Evolutionary conservation across 306 rosid genomes (phyloP), one percentile per base, ranked within the genome.

Genomic region (Medicago truncatula): DNA sequence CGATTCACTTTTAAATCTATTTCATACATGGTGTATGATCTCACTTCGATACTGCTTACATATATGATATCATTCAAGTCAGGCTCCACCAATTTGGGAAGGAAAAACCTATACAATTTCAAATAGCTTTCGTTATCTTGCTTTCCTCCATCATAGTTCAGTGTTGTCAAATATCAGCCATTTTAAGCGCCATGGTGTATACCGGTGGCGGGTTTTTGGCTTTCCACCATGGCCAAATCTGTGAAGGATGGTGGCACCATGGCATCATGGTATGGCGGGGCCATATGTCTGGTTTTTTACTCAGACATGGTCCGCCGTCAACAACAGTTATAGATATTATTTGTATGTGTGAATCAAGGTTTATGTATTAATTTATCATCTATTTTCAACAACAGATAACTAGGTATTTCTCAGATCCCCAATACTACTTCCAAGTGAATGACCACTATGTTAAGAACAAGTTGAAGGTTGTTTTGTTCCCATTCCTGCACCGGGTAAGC

Each of bases 341-440:
- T 16, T 76, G 9, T 47, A 23, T 23, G 20, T 73, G 54, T 80
- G 70, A 38, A 41, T 44, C 69, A 17, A 47, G 52, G 31, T 74
- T 81, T 69, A 16, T 12, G 41, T 74, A 78, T 43, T 46, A 46
- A 47, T 64, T 73, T 46, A 62, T 28, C 36, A 34, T 52, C 76
- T 69, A 15, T 60, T 14, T 70, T 76, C 66, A 40, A 73, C 76
- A 44, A 82, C 92, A 95, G 97, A 95, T 92, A 81, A 95, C 90
- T 79, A 85, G 92, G 72, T 89, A 90, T 65, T 92, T 95, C 85
- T 95, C 97, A n/a, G 97, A 95, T 80, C 97, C 99, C 41, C 97
- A 95, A 82, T 95, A 92, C 79, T 95, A 95, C 81, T 95, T 92
- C 76, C 99, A 95, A 92, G 97, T 95, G 80, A 95, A 92, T 74